A percentile compares a stretch with the other conserved stretches of the same genome.
These are phyloP conservation scores for Sistotremastrum niveocremeum DNA, from an alignment of 768 basidiomycete genomes.

Conservation along the genomic window DNA sequence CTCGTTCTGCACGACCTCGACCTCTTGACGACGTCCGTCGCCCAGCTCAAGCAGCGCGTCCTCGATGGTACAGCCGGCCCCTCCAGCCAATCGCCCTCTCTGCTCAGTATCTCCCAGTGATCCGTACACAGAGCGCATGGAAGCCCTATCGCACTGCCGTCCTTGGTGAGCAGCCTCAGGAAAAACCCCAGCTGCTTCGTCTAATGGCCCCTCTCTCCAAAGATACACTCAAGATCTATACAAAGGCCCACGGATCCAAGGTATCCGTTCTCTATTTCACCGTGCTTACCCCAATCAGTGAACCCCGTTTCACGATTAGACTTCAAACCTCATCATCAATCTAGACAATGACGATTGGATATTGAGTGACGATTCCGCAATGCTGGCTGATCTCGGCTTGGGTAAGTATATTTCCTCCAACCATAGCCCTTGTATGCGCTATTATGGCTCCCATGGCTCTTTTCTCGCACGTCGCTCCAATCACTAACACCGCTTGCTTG, in stretches of 20 bases:
- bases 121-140: slow-evolving; percentile 68
- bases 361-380: slow-evolving; percentile 48
- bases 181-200: neutral
- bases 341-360: slow-evolving; percentile 95
- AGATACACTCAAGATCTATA: slow-evolving; percentile 95
- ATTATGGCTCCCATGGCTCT: no score
- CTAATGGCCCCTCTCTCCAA: slow-evolving; percentile 5
- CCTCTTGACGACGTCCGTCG: slow-evolving; percentile 67
- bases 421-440: neutral
- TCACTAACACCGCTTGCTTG: neutral
- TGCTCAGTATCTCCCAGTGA: slow-evolving; percentile 28
- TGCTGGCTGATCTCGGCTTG: slow-evolving; percentile 58
- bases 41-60: slow-evolving; percentile 58
- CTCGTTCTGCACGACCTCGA: slow-evolving; percentile 76
- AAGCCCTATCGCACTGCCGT: slow-evolving; percentile 69
- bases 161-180: slow-evolving; percentile 38
- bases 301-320: slow-evolving; percentile 31
- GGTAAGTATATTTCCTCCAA: slow-evolving; percentile 36
- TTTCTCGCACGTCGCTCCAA: no score
- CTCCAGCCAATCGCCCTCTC: slow-evolving; percentile 4
- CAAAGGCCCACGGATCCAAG: slow-evolving; percentile 90
- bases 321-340: slow-evolving; percentile 96
- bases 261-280: slow-evolving; percentile 24
- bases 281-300: slow-evolving; percentile 1
- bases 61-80: slow-evolving; percentile 38